Evolutionary conservation across 768 basidiomycete genomes (phyloP), one percentile per base, ranked within the genome.

Genomic region (Auriscalpium orientale): DNA sequence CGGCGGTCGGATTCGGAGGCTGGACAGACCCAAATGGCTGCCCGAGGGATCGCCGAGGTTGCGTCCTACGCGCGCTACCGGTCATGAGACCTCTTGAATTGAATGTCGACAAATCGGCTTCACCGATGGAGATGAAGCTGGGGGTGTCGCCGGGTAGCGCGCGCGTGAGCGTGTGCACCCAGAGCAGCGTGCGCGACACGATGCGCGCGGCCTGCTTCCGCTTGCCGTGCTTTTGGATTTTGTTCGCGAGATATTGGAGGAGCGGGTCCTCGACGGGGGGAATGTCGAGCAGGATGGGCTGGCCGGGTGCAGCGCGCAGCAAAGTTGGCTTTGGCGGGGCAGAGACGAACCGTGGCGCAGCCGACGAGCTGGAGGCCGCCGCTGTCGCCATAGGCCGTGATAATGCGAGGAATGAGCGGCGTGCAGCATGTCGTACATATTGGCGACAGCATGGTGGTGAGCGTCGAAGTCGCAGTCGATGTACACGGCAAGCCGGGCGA

Each of bases 211-310:
- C 86, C 20, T 76, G 74, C 9, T 87, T 76, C 56, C 84, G 80
- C 55, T 83, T 76, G 35, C 91, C 91, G 66, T 86, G 70, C 38
- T 65, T 66, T 74, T 85, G 84, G 48, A 91, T 71, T 54, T 73
- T 69, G 16, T 81, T 82, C 3, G 88, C 74, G 51, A 92, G 67
- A 63, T 84, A 83, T 57, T 80, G 74, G 6, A 91, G 80, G 3
- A 91, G 74, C 1, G 90, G 91, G 67, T 91, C 88, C 51, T 81
- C 77, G 1, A 78, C 75, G n/a, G 88, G 87, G 3, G 89, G 88
- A 18, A 91, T 80, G 62, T 84, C 76, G 22, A 69, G 56, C 38
- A 55, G 13, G 8, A 59, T 55, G n/a, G 60, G 63, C 16, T 56
- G 36, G 11, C n/a, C 16, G 13, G 38, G 5, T 35, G 40, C 34